Base-by-base conservation (phyloP, 768 basidiomycete species). In the Serendipita indica region DNA sequence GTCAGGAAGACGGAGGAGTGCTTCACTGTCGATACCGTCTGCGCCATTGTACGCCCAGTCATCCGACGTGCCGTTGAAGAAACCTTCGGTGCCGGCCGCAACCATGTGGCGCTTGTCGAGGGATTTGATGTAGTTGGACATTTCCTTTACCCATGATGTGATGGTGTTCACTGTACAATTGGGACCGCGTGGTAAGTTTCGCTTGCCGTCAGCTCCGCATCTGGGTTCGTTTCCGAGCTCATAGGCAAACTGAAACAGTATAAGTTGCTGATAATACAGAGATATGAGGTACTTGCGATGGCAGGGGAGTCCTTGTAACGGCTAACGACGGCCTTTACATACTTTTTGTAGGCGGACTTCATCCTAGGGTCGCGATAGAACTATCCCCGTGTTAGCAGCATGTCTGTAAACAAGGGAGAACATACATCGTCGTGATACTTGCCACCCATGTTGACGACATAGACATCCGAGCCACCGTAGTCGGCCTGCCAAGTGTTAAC, bases 51-150 rank as follows among this genome's bases (percentile, higher is more conserved):
- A 61, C 2, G 49, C 59, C 59, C 59, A 61, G 27, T 59, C 58
- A 6, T 49, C 59, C 1, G 39, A 20, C 3, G 22, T 39, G 4
- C 57, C 58, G 41, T 58, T 63, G 62, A 63, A 64, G 60, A 61
- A 61, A 6, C 63, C 63, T 58, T 65, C 64, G 57, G 58, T 60
- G 5, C 64, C 64, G 20, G 59, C 45, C 30, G 62, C 49, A n/a
- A 65, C 63, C 39, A 65, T 20, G 57, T 65, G 64, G 43, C 57
- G 28, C 27, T 37, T 33, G 52, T 65, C 64, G 45, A 65, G 37
- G 14, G 32, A 43, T 57, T 64, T 63, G 58, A 65, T 62, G 63
- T 64, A 65, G 18, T 49, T 56, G 22, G 61, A 59, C 33, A 64
- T 63, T 27, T 61, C 58, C 18, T 60, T 46, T 4, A 37, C 56